These are phyloP conservation scores for Coemansia sp. DNA, from an alignment of 192 early-diverging fungal genomes.

Conservation along the genomic window DNA sequence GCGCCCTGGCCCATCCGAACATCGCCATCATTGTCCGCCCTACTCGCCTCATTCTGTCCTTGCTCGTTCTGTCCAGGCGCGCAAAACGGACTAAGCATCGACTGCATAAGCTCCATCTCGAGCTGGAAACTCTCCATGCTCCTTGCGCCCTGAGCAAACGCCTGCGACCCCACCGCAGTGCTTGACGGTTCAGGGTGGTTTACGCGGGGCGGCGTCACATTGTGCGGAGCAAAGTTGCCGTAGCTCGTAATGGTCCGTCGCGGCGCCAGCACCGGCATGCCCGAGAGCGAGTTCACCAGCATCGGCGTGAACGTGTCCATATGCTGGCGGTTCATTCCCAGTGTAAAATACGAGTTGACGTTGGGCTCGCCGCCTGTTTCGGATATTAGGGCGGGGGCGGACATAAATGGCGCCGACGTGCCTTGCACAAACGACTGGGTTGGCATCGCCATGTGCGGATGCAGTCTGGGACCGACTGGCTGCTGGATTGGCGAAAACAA, in stretches of 20 bases:
- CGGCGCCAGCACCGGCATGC: neutral
- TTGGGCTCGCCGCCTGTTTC: constrained; percentile 39
- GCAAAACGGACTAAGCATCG: constrained; percentile 36
- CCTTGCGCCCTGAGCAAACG: neutral
- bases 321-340: constrained; percentile 12
- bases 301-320: constrained; percentile 8
- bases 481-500: constrained; percentile 7
- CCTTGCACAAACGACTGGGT: neutral
- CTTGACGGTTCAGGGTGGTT: neutral
- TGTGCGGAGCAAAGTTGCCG: constrained; percentile 1
- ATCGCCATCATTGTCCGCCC: constrained; percentile 9
- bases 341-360: constrained; percentile 40
- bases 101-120: constrained; percentile 44
- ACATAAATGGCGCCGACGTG: constrained; percentile 31
- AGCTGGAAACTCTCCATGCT: constrained; percentile 16
- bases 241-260: neutral
- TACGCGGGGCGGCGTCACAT: neutral
- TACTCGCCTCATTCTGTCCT: neutral
- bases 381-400: constrained; percentile 43
- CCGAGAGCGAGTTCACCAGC: constrained; percentile 1
- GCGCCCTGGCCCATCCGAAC: constrained; percentile 21
- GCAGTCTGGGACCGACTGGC: neutral
- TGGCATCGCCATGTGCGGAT: constrained; percentile 1
- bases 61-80: constrained; percentile 8
- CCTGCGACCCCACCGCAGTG: neutral